Percentiles rank a stretch among this genome's conserved stretches.
phyloP scores from a whole-genome alignment of 2,329 filamentous ascomycete genomes.

The Pyrenophora teres region DNA sequence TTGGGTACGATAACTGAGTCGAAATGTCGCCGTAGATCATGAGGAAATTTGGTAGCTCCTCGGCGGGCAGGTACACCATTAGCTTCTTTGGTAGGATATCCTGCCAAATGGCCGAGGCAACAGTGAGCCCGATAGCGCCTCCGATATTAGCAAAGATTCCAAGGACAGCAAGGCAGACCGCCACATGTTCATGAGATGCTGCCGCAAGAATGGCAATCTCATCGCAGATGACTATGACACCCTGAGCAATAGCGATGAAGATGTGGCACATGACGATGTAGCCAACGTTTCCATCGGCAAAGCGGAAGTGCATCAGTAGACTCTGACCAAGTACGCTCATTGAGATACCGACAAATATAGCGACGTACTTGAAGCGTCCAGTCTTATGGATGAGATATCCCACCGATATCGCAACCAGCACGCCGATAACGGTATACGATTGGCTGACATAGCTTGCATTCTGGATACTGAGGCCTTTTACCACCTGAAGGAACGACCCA shows the following conservation, averaged over 20 bases:
- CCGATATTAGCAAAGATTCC: constrained; percentile 65
- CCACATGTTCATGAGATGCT: constrained; percentile 53
- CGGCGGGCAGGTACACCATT: constrained; percentile 36
- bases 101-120: constrained; percentile 68
- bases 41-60: constrained; percentile 47
- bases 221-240: constrained; percentile 29
- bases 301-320: constrained; percentile 38
- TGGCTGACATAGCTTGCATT: constrained; percentile 42
- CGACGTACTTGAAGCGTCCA: constrained; percentile 25
- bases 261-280: constrained; percentile 41
- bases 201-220: constrained; percentile 41
- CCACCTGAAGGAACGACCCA: constrained; percentile 47
- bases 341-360: constrained; percentile 25
- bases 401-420: constrained; percentile 12
- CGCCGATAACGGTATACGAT: constrained; percentile 38
- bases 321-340: constrained; percentile 26
- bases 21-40: constrained; percentile 58
- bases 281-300: constrained; percentile 24
- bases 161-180: constrained; percentile 46
- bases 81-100: constrained; percentile 20
- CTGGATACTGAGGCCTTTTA: constrained; percentile 27
- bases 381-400: constrained; percentile 20
- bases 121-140: constrained; percentile 49
- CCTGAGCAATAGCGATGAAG: constrained; percentile 31
- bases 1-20: constrained; percentile 58